Base-by-base conservation (phyloP, 2,329 filamentous ascomycete species). In the Talaromyces piceae region DNA sequence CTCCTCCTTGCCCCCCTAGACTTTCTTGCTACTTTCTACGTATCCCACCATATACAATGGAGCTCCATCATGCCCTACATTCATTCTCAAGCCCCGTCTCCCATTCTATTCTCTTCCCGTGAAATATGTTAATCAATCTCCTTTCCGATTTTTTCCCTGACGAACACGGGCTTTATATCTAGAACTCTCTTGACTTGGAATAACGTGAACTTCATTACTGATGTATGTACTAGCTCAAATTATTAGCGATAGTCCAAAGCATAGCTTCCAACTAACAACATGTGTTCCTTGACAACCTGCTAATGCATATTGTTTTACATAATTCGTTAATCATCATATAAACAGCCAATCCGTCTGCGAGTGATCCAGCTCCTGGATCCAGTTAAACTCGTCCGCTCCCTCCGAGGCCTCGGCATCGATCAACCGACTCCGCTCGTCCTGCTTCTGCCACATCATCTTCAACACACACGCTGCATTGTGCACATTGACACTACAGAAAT, bases 321-420 rank as follows among this genome's bases (percentile, higher is more conserved):
- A 47, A 26, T 12, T 47, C 12, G 28, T 30, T 12, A 26, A 11
- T 6, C 6, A 48, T 63, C 54, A 71, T 51, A 71, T 71, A 52
- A 71, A 71, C 9, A 71, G 45, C 68, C 68, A 71, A 53, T 70
- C 68, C 8, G 68, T 59, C n/a, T 62, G 56, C 7, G 67, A 70
- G 53, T 65, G 59, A 57, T 69, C 68, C 47, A 71, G 49, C 51
- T 70, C 66, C 51, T 69, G 65, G 22, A 70, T 62, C 68, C 68
- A 71, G 54, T 71, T 67, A 33, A 70, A 70, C 23, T 45, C 22
- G 27, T 20, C 45, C 9, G 16, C 43, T 4, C 22, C 28, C 16
- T 30, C 23, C 1, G 22, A 41, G 4, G 22, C 16, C 26, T 16
- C 45, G 22, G 18, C 39, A 22, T 50, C 45, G 9, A 45, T 52